Conservation (phyloP, 345 rosid genomes). For the Sapria himalayana region DNA sequence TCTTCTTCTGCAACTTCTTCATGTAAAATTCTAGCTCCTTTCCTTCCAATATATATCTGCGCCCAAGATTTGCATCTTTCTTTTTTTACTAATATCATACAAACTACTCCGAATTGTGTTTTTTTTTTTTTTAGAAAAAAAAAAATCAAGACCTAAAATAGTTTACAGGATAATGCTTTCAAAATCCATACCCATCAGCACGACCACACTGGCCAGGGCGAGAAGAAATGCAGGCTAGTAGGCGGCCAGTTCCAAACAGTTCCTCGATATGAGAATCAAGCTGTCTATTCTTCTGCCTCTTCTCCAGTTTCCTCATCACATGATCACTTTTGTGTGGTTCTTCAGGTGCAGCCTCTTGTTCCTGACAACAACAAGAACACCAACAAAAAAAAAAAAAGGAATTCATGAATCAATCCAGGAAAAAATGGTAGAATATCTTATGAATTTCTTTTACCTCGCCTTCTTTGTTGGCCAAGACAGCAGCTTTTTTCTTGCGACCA, state of each 20-base stretch:
- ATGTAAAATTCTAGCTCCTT: conserved; percentile 17
- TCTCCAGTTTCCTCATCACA: conserved; percentile 29
- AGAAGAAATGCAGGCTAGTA: conserved; percentile 50
- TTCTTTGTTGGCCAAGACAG: conserved; percentile 25
- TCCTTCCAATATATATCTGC: conserved; percentile 17
- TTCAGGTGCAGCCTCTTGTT: conserved; percentile 27
- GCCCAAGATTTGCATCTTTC: too few species aligned
- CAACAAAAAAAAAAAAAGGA: neutral
- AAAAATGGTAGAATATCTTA: neutral
- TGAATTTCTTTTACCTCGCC: conserved; percentile 23
- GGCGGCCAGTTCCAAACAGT: conserved; percentile 44
- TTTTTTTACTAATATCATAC: too few species aligned
- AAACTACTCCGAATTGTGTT: too few species aligned
- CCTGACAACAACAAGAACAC: conserved; percentile 11
- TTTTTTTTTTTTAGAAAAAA: too few species aligned
- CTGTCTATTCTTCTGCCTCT: conserved; percentile 25
- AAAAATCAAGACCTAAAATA: too few species aligned
- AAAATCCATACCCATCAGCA: conserved; percentile 66
- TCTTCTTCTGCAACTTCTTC: conserved; percentile 21
- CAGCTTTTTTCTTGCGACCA: conserved; percentile 57
- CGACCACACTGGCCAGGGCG: conserved; percentile 70
- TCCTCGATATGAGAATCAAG: conserved; percentile 58
- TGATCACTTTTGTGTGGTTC: conserved; percentile 46
- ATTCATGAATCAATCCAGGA: neutral
- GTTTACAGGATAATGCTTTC: too few species aligned